Conservation (phyloP, 2,329 filamentous ascomycete genomes). For the Fusarium decemcellulare region DNA sequence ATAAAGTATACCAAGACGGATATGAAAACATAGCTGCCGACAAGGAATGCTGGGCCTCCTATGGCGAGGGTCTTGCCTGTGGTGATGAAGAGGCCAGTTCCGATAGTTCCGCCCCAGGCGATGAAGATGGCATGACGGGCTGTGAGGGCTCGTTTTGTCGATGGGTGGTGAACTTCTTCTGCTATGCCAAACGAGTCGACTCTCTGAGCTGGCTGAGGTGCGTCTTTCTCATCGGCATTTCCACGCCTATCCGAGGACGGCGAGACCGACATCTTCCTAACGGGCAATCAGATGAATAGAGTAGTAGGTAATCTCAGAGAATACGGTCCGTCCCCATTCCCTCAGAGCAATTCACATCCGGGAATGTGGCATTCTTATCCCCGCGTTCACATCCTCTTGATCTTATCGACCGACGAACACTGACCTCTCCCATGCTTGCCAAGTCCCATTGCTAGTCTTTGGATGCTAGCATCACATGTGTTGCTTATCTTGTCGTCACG, state of each 20-base stretch:
- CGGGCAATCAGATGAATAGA: background rate
- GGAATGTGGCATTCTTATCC: background rate
- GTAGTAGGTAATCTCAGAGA: background rate
- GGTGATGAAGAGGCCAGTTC: slow-evolving; percentile 22
- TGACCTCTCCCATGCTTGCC: background rate
- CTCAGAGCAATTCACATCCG: background rate
- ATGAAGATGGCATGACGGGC: slow-evolving; percentile 54
- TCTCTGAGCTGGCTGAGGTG: background rate
- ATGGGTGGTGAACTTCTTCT: background rate
- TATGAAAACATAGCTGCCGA: slow-evolving; percentile 63
- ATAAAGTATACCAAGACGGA: slow-evolving; percentile 70
- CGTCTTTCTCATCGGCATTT: background rate
- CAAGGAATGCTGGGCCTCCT: slow-evolving; percentile 55
- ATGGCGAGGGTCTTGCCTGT: slow-evolving; percentile 26
- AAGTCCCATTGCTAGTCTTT: background rate
- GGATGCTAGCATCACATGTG: background rate
- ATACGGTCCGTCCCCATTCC: background rate
- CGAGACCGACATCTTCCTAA: background rate
- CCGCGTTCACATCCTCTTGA: background rate
- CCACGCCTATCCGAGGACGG: background rate
- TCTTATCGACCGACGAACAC: background rate
- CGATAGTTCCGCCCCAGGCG: slow-evolving; percentile 15
- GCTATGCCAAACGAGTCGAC: background rate
- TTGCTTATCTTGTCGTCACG: background rate
- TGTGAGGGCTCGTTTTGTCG: slow-evolving; percentile 12